Evolutionary conservation across 768 basidiomycete genomes (phyloP).

Genomic region (Auriculariales sp.): DNA sequence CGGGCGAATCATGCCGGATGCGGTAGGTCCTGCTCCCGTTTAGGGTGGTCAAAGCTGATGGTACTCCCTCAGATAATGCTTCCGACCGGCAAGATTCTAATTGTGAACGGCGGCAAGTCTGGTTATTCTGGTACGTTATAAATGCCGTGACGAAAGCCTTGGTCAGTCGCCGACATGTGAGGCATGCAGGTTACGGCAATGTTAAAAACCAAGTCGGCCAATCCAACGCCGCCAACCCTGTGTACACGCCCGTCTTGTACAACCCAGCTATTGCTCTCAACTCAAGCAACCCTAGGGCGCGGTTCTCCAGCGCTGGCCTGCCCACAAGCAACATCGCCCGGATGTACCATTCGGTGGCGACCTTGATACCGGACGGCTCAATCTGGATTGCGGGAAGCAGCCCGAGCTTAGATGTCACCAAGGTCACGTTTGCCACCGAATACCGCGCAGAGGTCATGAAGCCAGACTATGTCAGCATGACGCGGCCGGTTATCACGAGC

Average conservation of each 20-base stretch:
- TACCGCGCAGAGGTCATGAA: conserved; percentile 78
- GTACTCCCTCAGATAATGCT: conserved; percentile 30
- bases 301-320: conserved; percentile 47
- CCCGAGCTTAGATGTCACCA: conserved; percentile 68
- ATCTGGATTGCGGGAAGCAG: conserved; percentile 76
- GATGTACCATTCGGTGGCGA: conserved; percentile 72
- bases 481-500: conserved; percentile 43
- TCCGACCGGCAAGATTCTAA: conserved; percentile 57
- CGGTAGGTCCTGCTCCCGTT: conserved; percentile 34
- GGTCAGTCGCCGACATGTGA: background rate
- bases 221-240: conserved; percentile 68
- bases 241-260: conserved; percentile 53
- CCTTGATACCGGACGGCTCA: conserved; percentile 52
- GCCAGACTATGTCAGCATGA: conserved; percentile 61
- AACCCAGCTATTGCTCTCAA: conserved; percentile 37
- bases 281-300: conserved; percentile 23
- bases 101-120: conserved; percentile 61
- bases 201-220: conserved; percentile 50
- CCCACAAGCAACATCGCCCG: conserved; percentile 53
- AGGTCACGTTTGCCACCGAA: conserved; percentile 62
- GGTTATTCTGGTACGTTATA: conserved; percentile 39
- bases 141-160: background rate
- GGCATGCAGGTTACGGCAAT: conserved; percentile 47
- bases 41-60: background rate
- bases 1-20: conserved; percentile 63